Conservation (phyloP, 2,329 filamentous ascomycete genomes). For the Daldinia sp. region DNA sequence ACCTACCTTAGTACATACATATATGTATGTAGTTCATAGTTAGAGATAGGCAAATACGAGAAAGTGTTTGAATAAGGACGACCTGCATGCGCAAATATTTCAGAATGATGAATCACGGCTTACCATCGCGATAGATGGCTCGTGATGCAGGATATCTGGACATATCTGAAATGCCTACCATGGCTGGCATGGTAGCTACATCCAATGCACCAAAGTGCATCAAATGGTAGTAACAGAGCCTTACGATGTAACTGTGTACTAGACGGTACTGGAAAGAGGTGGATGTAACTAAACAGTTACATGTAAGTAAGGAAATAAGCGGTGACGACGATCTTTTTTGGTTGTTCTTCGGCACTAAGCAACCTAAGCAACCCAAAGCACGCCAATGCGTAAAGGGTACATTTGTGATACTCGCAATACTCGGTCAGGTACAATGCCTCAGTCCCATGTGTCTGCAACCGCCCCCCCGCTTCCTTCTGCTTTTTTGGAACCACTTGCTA, state of each 20-base stretch:
- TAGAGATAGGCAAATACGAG: conserved; percentile 11
- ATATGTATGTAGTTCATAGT: background rate
- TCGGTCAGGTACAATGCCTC: conserved; percentile 35
- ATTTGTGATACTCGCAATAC: conserved; percentile 31
- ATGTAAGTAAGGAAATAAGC: conserved; percentile 25
- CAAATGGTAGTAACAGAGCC: background rate
- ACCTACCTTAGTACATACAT: too few species aligned
- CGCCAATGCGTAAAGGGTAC: conserved; percentile 32
- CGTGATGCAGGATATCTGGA: conserved; percentile 4
- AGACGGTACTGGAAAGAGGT: conserved; percentile 1
- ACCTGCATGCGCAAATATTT: conserved; percentile 21
- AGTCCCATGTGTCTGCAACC: conserved; percentile 36
- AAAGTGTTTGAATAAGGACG: conserved; percentile 2
- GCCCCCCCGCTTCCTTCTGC: conserved; percentile 37
- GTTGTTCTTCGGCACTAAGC: conserved; percentile 23
- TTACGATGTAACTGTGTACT: conserved; percentile 4
- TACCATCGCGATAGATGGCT: conserved; percentile 5
- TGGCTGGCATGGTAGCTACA: background rate
- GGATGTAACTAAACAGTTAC: conserved; percentile 18
- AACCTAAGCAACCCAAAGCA: background rate
- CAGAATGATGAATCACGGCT: conserved; percentile 26
- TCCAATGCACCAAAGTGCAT: too few species aligned
- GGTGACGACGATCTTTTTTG: conserved; percentile 35
- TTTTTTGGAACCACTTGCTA: conserved; percentile 39
- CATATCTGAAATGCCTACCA: background rate